Percentiles rank a stretch among this genome's conserved stretches.
Evolutionary conservation across 495 filamentous ascomycete species (phyloP).

Genomic region (Talaromyces nanjingensis): DNA sequence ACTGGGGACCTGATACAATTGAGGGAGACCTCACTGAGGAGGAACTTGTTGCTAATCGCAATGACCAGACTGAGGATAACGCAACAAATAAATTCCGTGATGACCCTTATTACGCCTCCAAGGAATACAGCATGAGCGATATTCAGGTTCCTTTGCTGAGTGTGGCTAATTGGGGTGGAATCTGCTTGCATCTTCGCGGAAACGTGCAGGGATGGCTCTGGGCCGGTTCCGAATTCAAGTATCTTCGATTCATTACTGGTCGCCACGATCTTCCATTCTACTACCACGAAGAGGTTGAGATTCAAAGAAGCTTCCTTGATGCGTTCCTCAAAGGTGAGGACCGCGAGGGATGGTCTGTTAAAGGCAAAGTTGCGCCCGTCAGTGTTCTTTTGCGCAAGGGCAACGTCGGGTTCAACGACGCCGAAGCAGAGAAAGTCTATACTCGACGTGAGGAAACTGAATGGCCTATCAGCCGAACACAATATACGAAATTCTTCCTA

Average conservation of each 20-base stretch:
- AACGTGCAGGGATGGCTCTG: constrained; percentile 57
- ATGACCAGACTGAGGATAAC: constrained; percentile 57
- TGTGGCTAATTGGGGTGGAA: constrained; percentile 63
- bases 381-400: constrained; percentile 53
- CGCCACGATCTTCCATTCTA: constrained; percentile 69
- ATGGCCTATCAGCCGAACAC: constrained; percentile 58
- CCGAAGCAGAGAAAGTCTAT: constrained; percentile 46
- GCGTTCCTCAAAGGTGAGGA: constrained; percentile 63
- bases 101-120: constrained; percentile 53
- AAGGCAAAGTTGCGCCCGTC: constrained; percentile 50
- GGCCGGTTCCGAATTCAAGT: constrained; percentile 56
- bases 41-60: constrained; percentile 39
- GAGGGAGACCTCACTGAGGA: constrained; percentile 50
- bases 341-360: constrained; percentile 44
- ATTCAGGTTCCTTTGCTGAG: constrained; percentile 55
- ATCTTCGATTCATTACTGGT: constrained; percentile 59
- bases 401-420: constrained; percentile 55
- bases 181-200: constrained; percentile 54
- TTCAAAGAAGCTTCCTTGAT: constrained; percentile 59
- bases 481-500: constrained; percentile 52
- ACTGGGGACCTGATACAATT: constrained; percentile 48
- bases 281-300: constrained; percentile 54
- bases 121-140: constrained; percentile 53
- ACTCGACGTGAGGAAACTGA: constrained; percentile 44
- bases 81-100: constrained; percentile 46